A percentile compares a stretch with the other conserved stretches of the same genome.
Conservation (phyloP, 1,284 basidiomycete genomes). For the Amylostereum areolatum region DNA sequence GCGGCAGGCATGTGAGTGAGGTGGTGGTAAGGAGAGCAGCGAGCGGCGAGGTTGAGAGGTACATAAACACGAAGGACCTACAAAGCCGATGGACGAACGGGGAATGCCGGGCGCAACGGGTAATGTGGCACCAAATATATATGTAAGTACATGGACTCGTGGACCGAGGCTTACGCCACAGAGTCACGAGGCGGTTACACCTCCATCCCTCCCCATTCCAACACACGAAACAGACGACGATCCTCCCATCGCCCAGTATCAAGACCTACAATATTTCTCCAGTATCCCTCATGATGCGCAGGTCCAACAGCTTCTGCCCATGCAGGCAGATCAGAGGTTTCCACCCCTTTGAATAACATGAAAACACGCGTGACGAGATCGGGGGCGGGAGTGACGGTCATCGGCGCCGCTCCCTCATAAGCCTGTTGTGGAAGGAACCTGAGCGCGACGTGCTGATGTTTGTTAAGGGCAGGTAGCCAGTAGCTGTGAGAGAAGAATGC, state of each 20-base stretch:
- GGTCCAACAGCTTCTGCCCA: slow-evolving; percentile 18
- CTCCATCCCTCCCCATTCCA: slow-evolving; percentile 37
- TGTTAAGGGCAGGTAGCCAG: slow-evolving; percentile 36
- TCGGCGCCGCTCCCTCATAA: slow-evolving; percentile 32
- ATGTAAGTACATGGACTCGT: too few species aligned
- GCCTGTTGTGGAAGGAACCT: slow-evolving; percentile 37
- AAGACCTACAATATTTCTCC: slow-evolving; percentile 21
- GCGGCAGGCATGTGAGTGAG: too few species aligned
- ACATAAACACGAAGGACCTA: too few species aligned
- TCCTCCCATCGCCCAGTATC: slow-evolving; percentile 14
- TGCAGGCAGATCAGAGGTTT: slow-evolving; percentile 12
- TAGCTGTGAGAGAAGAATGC: slow-evolving; percentile 15
- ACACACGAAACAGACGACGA: slow-evolving; percentile 21
- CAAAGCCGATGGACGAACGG: too few species aligned
- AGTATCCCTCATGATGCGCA: slow-evolving; percentile 11
- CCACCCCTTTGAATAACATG: slow-evolving; percentile 37
- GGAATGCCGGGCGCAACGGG: too few species aligned
- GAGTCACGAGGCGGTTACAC: slow-evolving; percentile 4
- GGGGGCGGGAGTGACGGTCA: slow-evolving; percentile 31
- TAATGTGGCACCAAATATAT: too few species aligned
- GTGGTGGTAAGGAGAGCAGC: too few species aligned
- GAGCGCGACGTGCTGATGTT: slow-evolving; percentile 34
- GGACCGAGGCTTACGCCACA: too few species aligned
- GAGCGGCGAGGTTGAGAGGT: too few species aligned
- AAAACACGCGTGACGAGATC: slow-evolving; percentile 39